Conservation (phyloP, 441 rosid species). For the California macrophylla region DNA sequence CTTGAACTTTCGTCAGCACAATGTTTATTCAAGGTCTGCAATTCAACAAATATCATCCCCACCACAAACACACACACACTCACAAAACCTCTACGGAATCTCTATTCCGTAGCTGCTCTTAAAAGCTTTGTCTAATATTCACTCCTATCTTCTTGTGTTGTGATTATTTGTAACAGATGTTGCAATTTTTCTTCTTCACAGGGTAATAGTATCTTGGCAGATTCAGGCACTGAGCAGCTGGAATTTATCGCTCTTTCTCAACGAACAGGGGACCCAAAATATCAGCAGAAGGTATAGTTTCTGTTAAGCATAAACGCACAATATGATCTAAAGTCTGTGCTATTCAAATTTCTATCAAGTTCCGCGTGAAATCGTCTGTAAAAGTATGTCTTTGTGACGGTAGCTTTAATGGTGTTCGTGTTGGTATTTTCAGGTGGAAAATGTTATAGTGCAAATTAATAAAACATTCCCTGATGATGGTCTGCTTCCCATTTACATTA, state of each 20-base stretch:
- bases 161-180: conserved; percentile 7
- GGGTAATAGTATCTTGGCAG: conserved; percentile 94
- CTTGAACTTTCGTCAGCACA: background rate
- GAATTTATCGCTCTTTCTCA: conserved; percentile 98
- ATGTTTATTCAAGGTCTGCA: background rate
- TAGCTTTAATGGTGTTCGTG: background rate
- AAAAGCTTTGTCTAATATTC: background rate
- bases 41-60: background rate
- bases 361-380: background rate
- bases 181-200: conserved; percentile 23
- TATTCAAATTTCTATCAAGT: background rate
- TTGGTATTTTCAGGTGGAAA: conserved; percentile 60
- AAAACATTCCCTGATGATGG: conserved; percentile 84
- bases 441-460: conserved; percentile 48
- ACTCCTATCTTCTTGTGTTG: background rate
- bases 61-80: background rate
- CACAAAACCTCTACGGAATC: background rate
- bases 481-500: conserved; percentile 80
- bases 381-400: background rate
- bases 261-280: conserved; percentile 91
- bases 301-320: background rate
- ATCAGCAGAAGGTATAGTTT: conserved; percentile 68
- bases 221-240: conserved; percentile 93
- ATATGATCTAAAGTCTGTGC: background rate
- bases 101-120: background rate